Evolutionary conservation across 2,329 filamentous ascomycete species (phyloP), one percentile per base, ranked within the genome.

Genomic region (Aspergillus vadensis): DNA sequence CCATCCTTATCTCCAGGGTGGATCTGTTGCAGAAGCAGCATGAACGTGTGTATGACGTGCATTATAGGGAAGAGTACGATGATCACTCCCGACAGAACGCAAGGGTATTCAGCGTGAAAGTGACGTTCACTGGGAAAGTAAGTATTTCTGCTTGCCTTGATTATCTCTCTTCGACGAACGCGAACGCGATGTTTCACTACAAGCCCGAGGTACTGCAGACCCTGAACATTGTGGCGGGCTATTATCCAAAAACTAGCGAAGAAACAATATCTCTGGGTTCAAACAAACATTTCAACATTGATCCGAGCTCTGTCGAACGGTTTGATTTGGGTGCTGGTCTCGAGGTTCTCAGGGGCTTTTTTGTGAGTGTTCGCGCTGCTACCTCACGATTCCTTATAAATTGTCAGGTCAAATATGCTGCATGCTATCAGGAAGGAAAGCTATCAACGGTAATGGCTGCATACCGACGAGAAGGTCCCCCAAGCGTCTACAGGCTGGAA

Each of bases 351-450:
- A 80, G 86, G 47, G 87, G 87, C 0, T 89, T 85, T 72, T 88
- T 84, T 67, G 78, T 85, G 10, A 88, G 85, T 67, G 83, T 86
- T 30, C 83, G 87, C 4, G 81, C 84, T 2, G 82, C 85, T 2
- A 83, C 85, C 14, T 81, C 80, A 43, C 80, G 86, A 3, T 74
- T 89, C 4, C 69, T 89, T 0, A 71, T 89, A 14, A 89, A 90
- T 59, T 76, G 89, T 3, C 87, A 89, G 60, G 85, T 88, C 25
- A 84, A 84, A 8, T 83, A 83, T 47, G 79, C 81, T 2, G 84
- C 85, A 0, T 88, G 86, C 67, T 86, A 86, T 71, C 78, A 83
- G 64, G 66, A 78, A 2, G 78, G 77, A 30, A 30, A 30, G 27
- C 27, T 30, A 30, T 43, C 39, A 43, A 43, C 39, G 39, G 12